phyloP scores from a whole-genome alignment of 2,329 filamentous ascomycete genomes.

The Trichophyton verrucosum region DNA sequence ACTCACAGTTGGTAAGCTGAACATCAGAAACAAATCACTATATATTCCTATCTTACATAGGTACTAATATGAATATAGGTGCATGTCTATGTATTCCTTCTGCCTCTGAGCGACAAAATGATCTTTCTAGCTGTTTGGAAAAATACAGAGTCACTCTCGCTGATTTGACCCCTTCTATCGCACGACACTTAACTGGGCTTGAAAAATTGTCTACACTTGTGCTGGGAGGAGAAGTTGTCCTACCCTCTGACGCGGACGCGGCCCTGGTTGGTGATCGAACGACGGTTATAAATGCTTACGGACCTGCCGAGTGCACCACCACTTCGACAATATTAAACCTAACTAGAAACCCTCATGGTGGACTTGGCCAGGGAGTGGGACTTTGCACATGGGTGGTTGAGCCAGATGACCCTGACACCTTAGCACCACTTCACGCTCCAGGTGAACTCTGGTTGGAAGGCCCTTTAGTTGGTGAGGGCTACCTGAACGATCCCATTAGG shows the following conservation, averaged over 20 bases:
- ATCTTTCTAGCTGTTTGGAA: slow-evolving; percentile 40
- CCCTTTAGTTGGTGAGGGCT: slow-evolving; percentile 27
- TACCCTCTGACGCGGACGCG: slow-evolving; percentile 26
- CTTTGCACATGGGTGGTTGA: slow-evolving; percentile 25
- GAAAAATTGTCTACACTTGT: slow-evolving; percentile 26
- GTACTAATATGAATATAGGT: slow-evolving; percentile 27
- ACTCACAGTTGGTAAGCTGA: slow-evolving; percentile 33
- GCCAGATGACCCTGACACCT: slow-evolving; percentile 20
- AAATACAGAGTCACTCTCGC: slow-evolving; percentile 42
- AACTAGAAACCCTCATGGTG: slow-evolving; percentile 25
- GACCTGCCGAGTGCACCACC: slow-evolving; percentile 33
- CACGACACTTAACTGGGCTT: slow-evolving; percentile 35
- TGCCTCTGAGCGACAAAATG: slow-evolving; percentile 36
- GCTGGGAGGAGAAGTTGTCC: slow-evolving; percentile 35
- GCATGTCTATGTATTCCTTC: slow-evolving; percentile 50
- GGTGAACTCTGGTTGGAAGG: slow-evolving; percentile 30
- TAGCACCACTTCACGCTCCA: slow-evolving; percentile 28
- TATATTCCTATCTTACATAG: neutral
- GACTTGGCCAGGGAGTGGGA: slow-evolving; percentile 23
- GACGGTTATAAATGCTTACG: slow-evolving; percentile 35
- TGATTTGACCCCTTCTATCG: slow-evolving; percentile 49
- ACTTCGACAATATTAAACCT: slow-evolving; percentile 28
- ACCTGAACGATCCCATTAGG: slow-evolving; percentile 27
- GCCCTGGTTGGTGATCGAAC: slow-evolving; percentile 29
- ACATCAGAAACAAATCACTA: neutral